Base-by-base conservation (phyloP, 495 filamentous ascomycete species). In the Podospora pseudoanserina region DNA sequence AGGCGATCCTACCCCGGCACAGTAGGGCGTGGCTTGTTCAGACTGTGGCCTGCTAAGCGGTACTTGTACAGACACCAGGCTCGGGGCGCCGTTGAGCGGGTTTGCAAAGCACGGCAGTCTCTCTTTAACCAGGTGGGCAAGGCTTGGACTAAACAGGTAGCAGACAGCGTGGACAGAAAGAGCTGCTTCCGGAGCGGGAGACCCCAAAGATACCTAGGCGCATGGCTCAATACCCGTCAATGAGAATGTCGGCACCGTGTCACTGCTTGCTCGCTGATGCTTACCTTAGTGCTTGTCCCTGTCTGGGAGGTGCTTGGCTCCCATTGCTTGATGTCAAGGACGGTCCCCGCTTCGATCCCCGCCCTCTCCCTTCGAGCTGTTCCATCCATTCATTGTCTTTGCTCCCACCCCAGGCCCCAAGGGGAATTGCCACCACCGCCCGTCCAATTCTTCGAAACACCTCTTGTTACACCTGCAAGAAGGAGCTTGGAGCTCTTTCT, bases 401-500 rank as follows among this genome's bases (percentile, higher is more conserved):
- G 23, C 59, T 32, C 59, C 59, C 59, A 27, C 23, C 68, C 39
- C 7, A 49, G 39, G 13, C 39, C 39, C 73, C 61, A 55, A 61
- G 63, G 27, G 34, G 56, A 67, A 64, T 70, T 71, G 73, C 71
- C 69, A 71, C 68, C 64, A 66, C 63, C 64, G n/a, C 61, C 65
- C 67, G 58, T 69, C 58, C 76, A 70, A 70, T 73, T 71, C 77
- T 78, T 81, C 79, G 79, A 82, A 82, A 82, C 79, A 78, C 75
- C 77, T 77, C 75, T 76, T 81, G 81, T 82, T 77, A 83, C 81
- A 81, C 80, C 73, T 74, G 67, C 19, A 44, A 68, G 60, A 70
- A 34, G 68, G 72, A 77, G 75, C 75, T 77, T 75, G 71, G 70
- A 77, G 75, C 74, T 76, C 61, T 60, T 68, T 64, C 64, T 60